These are phyloP conservation scores for Lycium ferocissimum DNA, from an alignment of 257 asterid species.

Conservation along the genomic window DNA sequence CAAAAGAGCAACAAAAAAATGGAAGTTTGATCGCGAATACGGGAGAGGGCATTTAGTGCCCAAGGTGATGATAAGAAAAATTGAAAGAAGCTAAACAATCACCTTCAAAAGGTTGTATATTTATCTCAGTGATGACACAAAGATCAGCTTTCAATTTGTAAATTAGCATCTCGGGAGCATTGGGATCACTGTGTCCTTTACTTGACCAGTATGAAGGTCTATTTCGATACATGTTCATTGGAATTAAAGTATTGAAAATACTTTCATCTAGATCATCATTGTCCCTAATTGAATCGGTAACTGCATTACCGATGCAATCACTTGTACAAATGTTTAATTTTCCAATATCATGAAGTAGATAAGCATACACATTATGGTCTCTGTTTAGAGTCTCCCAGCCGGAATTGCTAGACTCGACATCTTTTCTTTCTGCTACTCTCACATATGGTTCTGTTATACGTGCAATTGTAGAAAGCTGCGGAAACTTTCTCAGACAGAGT, in stretches of 20 bases:
- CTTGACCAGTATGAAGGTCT: constrained; percentile 92
- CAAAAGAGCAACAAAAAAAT: neutral
- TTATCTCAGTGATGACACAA: constrained; percentile 74
- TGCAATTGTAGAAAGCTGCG: constrained; percentile 59
- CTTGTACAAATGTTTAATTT: constrained; percentile 46
- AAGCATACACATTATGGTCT: constrained; percentile 68
- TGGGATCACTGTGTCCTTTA: constrained; percentile 71
- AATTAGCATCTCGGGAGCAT: constrained; percentile 70
- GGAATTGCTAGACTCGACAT: constrained; percentile 39
- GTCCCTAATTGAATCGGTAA: constrained; percentile 86
- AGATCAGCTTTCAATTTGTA: constrained; percentile 69
- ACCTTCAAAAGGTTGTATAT: constrained; percentile 89
- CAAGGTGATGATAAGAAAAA: neutral
- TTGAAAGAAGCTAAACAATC: neutral
- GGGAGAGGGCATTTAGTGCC: neutral
- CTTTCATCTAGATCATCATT: constrained; percentile 69
- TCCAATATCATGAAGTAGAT: constrained; percentile 63
- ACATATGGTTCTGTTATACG: constrained; percentile 38
- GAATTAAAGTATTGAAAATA: constrained; percentile 62
- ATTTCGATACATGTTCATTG: constrained; percentile 53
- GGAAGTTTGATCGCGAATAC: neutral
- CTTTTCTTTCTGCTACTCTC: constrained; percentile 29
- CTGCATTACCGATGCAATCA: constrained; percentile 65
- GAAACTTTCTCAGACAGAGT: constrained; percentile 63
- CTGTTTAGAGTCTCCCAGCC: constrained; percentile 47